Percentiles rank a stretch among this genome's conserved stretches.
Evolutionary conservation across 495 filamentous ascomycete species (phyloP).

Genomic region (Choiromyces venosus): DNA sequence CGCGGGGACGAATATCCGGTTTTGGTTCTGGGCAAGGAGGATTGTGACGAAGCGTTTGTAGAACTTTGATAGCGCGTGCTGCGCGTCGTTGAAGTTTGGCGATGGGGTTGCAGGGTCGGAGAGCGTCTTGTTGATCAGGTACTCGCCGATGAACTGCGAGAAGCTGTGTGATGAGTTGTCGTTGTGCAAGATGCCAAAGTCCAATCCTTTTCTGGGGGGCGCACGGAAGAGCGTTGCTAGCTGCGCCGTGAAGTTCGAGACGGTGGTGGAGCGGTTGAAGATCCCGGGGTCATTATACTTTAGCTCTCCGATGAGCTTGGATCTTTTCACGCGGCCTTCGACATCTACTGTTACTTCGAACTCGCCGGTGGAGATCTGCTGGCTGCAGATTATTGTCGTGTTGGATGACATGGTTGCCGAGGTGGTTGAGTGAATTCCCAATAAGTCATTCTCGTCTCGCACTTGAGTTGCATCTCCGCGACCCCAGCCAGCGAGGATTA

Average conservation of each 20-base stretch:
- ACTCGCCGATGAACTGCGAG: slow-evolving; percentile 9
- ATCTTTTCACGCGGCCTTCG: slow-evolving; percentile 22
- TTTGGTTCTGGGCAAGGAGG: slow-evolving; percentile 9
- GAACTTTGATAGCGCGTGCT: slow-evolving; percentile 5
- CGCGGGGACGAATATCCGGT: slow-evolving; percentile 6
- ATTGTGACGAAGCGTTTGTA: slow-evolving; percentile 8
- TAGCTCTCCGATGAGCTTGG: background rate
- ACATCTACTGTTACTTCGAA: slow-evolving; percentile 44
- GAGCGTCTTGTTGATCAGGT: slow-evolving; percentile 7
- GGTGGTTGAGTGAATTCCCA: background rate
- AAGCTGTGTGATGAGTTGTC: background rate
- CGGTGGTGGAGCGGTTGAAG: slow-evolving; percentile 12
- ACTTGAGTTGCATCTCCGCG: slow-evolving; percentile 6
- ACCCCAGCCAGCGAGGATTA: slow-evolving; percentile 38
- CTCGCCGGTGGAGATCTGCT: slow-evolving; percentile 35
- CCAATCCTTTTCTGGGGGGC: background rate
- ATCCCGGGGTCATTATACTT: slow-evolving; percentile 11
- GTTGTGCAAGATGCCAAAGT: slow-evolving; percentile 8
- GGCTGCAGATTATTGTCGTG: slow-evolving; percentile 43
- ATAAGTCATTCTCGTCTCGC: slow-evolving; percentile 5
- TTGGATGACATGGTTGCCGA: background rate
- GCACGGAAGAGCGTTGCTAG: slow-evolving; percentile 5
- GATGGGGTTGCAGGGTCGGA: slow-evolving; percentile 3
- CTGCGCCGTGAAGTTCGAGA: slow-evolving; percentile 15
- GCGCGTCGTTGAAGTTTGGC: slow-evolving; percentile 1